Evolutionary conservation across 768 basidiomycete species (phyloP).

Genomic region (Termitomyces sp.): DNA sequence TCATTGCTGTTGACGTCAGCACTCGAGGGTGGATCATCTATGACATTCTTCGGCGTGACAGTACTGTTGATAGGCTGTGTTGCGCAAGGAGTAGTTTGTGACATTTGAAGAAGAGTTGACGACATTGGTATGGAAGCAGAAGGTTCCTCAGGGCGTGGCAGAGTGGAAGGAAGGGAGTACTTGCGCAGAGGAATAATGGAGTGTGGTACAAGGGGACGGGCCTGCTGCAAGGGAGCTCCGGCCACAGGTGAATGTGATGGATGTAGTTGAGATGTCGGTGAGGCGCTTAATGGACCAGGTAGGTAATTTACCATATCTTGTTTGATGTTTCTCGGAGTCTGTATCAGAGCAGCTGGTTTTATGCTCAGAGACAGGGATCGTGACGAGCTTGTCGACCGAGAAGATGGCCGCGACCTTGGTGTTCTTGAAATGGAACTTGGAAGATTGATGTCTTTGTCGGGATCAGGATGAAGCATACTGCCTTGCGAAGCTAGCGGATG

Average conservation of each 20-base stretch:
- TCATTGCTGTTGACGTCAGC: background rate
- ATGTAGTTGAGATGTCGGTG: background rate
- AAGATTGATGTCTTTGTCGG: background rate
- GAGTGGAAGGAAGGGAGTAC: background rate
- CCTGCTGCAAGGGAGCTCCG: background rate
- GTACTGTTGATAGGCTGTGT: background rate
- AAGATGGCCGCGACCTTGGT: background rate
- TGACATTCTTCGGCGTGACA: background rate
- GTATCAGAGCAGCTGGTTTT: background rate
- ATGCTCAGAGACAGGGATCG: constrained; percentile 4
- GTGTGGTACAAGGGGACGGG: background rate
- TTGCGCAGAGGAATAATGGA: background rate
- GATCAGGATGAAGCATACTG: background rate
- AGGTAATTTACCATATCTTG: background rate
- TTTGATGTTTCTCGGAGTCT: background rate
- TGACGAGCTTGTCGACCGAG: background rate
- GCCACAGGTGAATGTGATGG: background rate
- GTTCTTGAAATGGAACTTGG: constrained; percentile 3
- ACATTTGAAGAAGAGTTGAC: background rate
- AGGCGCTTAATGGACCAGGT: constrained; percentile 6
- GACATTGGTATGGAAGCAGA: background rate
- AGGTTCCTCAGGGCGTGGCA: background rate
- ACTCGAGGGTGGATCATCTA: background rate
- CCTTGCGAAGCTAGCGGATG: background rate
- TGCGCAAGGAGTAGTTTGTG: background rate